phyloP scores from a whole-genome alignment of 495 filamentous ascomycete species.

The Aspergillus sclerotioniger region DNA sequence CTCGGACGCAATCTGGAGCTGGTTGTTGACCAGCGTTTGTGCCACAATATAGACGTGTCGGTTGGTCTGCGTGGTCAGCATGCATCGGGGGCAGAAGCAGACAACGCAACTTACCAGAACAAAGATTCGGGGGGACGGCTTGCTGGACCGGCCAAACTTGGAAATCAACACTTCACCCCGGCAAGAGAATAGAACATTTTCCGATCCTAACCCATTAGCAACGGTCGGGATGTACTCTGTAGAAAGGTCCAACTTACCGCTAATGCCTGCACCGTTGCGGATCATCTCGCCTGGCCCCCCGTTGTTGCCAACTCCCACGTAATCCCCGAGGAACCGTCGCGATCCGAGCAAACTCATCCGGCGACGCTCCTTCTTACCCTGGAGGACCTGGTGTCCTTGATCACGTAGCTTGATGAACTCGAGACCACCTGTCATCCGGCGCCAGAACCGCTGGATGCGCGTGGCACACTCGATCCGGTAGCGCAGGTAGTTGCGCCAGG shows the following conservation, averaged over 20 bases:
- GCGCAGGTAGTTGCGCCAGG: slow-evolving; percentile 92
- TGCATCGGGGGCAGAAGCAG: background rate
- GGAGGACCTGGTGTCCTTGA: slow-evolving; percentile 80
- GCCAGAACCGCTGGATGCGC: slow-evolving; percentile 93
- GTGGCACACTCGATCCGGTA: slow-evolving; percentile 91
- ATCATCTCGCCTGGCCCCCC: slow-evolving; percentile 82
- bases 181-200: slow-evolving; percentile 83
- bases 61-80: slow-evolving; percentile 54
- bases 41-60: slow-evolving; percentile 83
- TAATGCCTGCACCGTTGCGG: slow-evolving; percentile 64
- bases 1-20: slow-evolving; percentile 77
- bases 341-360: slow-evolving; percentile 88
- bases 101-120: slow-evolving; percentile 60
- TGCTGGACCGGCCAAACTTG: slow-evolving; percentile 94
- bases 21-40: slow-evolving; percentile 78
- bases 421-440: slow-evolving; percentile 81
- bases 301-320: slow-evolving; percentile 78
- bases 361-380: slow-evolving; percentile 83
- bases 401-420: slow-evolving; percentile 87
- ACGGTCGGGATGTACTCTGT: no score
- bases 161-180: slow-evolving; percentile 83
- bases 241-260: slow-evolving; percentile 32
- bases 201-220: slow-evolving; percentile 47
- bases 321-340: slow-evolving; percentile 91
- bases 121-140: slow-evolving; percentile 79